Conservation (phyloP, 208 protist species). For the Angomonas ambiguus region DNA sequence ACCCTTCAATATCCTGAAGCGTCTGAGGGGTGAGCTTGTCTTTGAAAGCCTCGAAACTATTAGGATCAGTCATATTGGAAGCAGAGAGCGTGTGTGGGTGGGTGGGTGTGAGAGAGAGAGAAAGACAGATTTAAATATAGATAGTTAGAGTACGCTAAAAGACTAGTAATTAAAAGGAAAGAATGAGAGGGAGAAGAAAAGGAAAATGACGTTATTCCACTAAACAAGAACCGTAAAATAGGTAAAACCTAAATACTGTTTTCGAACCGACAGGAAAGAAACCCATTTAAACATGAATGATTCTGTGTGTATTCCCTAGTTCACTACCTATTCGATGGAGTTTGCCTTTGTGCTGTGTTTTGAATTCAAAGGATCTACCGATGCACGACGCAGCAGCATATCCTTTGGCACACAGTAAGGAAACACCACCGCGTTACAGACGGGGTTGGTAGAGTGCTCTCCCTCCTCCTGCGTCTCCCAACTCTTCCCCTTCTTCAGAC, state of each 20-base stretch:
- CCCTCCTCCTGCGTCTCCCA: slow-evolving; percentile 52
- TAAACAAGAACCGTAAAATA: no score
- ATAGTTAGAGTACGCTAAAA: neutral
- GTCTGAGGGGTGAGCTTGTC: slow-evolving; percentile 42
- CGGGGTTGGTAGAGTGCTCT: slow-evolving; percentile 52
- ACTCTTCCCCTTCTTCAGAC: slow-evolving; percentile 49
- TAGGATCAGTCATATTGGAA: slow-evolving; percentile 7
- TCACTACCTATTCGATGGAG: slow-evolving; percentile 8
- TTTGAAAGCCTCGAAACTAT: slow-evolving; percentile 61
- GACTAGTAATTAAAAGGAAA: slow-evolving; percentile 1
- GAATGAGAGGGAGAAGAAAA: neutral
- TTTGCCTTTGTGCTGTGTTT: slow-evolving; percentile 18
- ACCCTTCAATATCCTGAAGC: slow-evolving; percentile 83
- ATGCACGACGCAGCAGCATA: slow-evolving; percentile 48
- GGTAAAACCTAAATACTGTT: neutral
- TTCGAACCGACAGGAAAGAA: slow-evolving; percentile 8
- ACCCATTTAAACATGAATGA: neutral
- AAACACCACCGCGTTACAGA: slow-evolving; percentile 79
- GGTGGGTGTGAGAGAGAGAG: neutral
- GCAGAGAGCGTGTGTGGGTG: neutral
- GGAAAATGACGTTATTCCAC: no score
- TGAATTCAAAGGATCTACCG: slow-evolving; percentile 57
- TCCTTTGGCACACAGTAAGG: slow-evolving; percentile 85
- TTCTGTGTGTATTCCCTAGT: no score
- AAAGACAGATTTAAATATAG: neutral